These are phyloP conservation scores for Pyrenochaeta sp. DNA, from an alignment of 2,329 filamentous ascomycete species.

Conservation along the genomic window DNA sequence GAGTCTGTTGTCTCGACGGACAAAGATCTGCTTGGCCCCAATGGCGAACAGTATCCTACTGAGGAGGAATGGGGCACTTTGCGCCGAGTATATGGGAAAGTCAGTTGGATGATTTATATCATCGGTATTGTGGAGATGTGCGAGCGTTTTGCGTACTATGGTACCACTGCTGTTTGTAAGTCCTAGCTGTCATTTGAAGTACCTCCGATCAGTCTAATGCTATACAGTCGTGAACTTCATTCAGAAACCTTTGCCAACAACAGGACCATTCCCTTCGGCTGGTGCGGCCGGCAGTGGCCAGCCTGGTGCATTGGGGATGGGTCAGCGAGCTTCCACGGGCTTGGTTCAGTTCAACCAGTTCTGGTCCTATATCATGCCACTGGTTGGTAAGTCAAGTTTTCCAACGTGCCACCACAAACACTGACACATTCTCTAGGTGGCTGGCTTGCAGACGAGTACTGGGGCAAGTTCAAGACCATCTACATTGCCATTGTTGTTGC, in stretches of 20 bases:
- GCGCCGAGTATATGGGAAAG: slow-evolving; percentile 40
- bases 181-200: neutral
- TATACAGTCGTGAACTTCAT: slow-evolving; percentile 40
- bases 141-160: slow-evolving; percentile 42
- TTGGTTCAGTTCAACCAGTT: slow-evolving; percentile 30
- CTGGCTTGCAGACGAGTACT: slow-evolving; percentile 64
- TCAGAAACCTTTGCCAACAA: slow-evolving; percentile 56
- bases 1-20: slow-evolving; percentile 7
- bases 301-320: slow-evolving; percentile 36
- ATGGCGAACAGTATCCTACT: slow-evolving; percentile 36
- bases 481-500: slow-evolving; percentile 64
- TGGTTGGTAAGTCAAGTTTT: slow-evolving; percentile 23
- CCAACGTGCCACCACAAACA: slow-evolving; percentile 1
- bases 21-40: slow-evolving; percentile 21
- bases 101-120: slow-evolving; percentile 39
- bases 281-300: slow-evolving; percentile 48
- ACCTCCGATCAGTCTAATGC: slow-evolving; percentile 2
- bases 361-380: slow-evolving; percentile 35
- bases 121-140: slow-evolving; percentile 41
- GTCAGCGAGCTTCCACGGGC: slow-evolving; percentile 34
- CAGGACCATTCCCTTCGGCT: slow-evolving; percentile 57
- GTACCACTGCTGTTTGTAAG: slow-evolving; percentile 37
- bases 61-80: slow-evolving; percentile 38
- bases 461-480: slow-evolving; percentile 67
- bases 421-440: slow-evolving; percentile 61